Base-by-base conservation (phyloP, 805 yeast species). In the Phaffomyces opuntiae region DNA sequence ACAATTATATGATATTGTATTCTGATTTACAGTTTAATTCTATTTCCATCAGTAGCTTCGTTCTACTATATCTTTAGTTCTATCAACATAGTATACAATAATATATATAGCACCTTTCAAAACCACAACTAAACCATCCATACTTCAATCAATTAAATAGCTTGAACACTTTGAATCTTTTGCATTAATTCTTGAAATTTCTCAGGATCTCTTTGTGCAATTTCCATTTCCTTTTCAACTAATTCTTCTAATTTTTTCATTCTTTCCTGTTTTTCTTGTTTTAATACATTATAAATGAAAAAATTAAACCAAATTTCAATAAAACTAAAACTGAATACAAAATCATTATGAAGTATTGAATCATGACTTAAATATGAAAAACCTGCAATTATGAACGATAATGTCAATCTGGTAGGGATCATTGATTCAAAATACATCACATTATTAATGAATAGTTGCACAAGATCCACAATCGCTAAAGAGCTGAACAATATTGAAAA, bases 261-360 rank as follows among this genome's bases (percentile, higher is more conserved):
- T 55, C 73, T 77, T 55, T 83, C 55, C 16, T 43, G 48, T 39
- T 52, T 54, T 47, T 59, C 91, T 49, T 83, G 89, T 55, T 80
- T 74, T 48, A 84, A 65, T 38, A 81, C 72, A 56, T 73, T 76
- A 61, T 72, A 83, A 32, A 81, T 70, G 51, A 83, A 64, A 47
- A 81, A 78, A 54, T 81, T 78, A 55, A 79, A 68, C 88, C 90
- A 84, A 31, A 83, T 72, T 60, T 84, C 93, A 50, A 76, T 55
- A 50, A 83, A 81, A 6, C 50, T 25, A 56, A 74, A 81, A 6
- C 74, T 65, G 51, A 84, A 81, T 4, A 81, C 75, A 39, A 78
- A 65, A 56, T 78, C 80, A 63, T 83, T 83, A 56, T 83, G 78
- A n/a, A 83, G n/a, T 1, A 45, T 7, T 3, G 47, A 68, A 38